Conservation (phyloP, 768 basidiomycete genomes). For the Pulveroboletus frians region DNA sequence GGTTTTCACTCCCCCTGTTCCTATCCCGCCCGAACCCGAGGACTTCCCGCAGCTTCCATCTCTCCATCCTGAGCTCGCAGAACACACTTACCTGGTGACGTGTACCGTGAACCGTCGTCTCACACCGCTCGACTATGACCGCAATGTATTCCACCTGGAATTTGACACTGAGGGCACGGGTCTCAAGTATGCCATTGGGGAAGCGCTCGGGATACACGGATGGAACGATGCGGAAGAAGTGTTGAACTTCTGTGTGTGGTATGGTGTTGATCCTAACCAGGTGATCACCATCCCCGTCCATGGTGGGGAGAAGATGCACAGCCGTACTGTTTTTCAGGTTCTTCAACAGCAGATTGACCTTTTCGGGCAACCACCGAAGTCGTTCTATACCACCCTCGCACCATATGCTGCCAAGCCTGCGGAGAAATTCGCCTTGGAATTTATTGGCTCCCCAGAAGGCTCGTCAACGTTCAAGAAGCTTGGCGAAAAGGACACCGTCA, state of each 20-base stretch:
- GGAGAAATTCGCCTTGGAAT: conserved; percentile 78
- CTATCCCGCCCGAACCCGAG: conserved; percentile 30
- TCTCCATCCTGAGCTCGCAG: conserved; percentile 80
- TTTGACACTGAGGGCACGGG: conserved; percentile 90
- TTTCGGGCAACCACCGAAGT: conserved; percentile 93
- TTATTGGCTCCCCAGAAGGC: conserved; percentile 93
- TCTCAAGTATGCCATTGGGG: conserved; percentile 91
- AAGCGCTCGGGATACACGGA: conserved; percentile 94
- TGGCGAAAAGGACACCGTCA: conserved; percentile 90
- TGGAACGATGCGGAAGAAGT: conserved; percentile 95
- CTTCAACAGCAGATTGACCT: conserved; percentile 96
- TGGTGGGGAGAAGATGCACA: conserved; percentile 70
- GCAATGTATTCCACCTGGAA: conserved; percentile 98
- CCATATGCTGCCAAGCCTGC: conserved; percentile 61
- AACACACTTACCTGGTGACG: conserved; percentile 89
- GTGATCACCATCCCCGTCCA: conserved; percentile 76
- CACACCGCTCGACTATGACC: conserved; percentile 92
- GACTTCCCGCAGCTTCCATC: conserved; percentile 57
- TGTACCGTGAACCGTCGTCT: conserved; percentile 92
- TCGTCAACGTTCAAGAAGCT: conserved; percentile 91
- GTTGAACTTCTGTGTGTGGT: conserved; percentile 85
- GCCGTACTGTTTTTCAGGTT: conserved; percentile 90
- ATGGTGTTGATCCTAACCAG: conserved; percentile 75
- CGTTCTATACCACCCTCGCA: conserved; percentile 88
- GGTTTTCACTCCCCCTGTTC: conserved; percentile 56